Percentiles rank a stretch among this genome's conserved stretches.
Evolutionary conservation across 805 yeast genomes (phyloP).

Genomic region (Zygoascus tannicola): DNA sequence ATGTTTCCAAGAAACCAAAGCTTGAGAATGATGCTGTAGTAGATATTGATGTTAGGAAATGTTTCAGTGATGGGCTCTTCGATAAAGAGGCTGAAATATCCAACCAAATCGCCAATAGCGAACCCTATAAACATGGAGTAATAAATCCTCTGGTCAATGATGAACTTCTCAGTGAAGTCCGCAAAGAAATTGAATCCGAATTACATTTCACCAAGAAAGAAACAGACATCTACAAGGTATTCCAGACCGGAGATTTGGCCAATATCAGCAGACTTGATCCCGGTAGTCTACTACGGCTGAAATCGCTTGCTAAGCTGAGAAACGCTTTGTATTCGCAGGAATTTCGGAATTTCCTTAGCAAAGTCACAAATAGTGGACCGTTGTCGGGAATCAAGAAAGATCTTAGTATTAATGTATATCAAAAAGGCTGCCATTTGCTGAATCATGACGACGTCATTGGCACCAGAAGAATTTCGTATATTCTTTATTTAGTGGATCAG

Average conservation of each 20-base stretch:
- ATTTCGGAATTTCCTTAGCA: conserved; percentile 68
- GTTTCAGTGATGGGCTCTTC: conserved; percentile 13
- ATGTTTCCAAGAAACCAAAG: conserved; percentile 2
- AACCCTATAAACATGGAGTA: conserved; percentile 89
- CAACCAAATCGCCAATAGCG: conserved; percentile 38
- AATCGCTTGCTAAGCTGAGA: conserved; percentile 67
- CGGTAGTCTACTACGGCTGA: conserved; percentile 63
- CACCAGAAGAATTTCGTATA: conserved; percentile 84
- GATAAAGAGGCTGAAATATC: conserved; percentile 11
- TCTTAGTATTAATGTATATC: conserved; percentile 83
- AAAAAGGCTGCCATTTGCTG: conserved; percentile 84
- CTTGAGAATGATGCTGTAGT: conserved; percentile 1
- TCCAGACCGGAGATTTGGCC: conserved; percentile 78
- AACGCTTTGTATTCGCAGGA: conserved; percentile 81
- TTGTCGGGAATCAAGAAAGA: conserved; percentile 87
- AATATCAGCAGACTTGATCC: conserved; percentile 78
- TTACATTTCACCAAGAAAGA: conserved; percentile 91
- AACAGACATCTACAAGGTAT: conserved; percentile 90
- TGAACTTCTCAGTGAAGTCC: conserved; percentile 62
- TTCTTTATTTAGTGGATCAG: conserved; percentile 49
- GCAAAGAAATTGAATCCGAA: conserved; percentile 73
- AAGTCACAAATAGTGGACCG: conserved; percentile 80
- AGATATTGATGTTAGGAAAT: conserved; percentile 3
- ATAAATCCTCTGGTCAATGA: conserved; percentile 68
- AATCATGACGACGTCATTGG: conserved; percentile 99